Base-by-base conservation (phyloP, 2,329 filamentous ascomycete species). In the Alternaria sp. region DNA sequence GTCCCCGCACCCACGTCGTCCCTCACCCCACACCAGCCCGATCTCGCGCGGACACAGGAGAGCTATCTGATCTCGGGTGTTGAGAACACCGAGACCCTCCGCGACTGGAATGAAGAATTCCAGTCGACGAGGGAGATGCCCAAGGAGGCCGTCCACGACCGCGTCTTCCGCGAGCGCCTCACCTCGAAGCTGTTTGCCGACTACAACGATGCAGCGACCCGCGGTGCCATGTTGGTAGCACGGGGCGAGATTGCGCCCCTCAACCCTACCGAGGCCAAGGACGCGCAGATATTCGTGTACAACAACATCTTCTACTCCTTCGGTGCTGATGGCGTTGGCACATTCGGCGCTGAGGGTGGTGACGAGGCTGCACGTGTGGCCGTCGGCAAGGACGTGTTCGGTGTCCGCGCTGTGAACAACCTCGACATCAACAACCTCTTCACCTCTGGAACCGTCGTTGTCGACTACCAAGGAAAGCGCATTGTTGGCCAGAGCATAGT, bases 281-380 rank as follows among this genome's bases (percentile, higher is more conserved):
- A 99, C 79, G 96, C 96, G 5, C 96, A 99, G 80, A 99, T 99
- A 69, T 99, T 97, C 75, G 95, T 99, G 23, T 97, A 98, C 85
- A 98, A 98, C 86, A 99, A 99, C 82, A 93, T 99, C 70, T 99
- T 99, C 85, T 99, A 97, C 85, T 98, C 96, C 1, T 98, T 97
- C 73, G 96, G 96, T 66, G 95, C 96, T 47, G 96, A 99, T 79
- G 96, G 96, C 56, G 96, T 98, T 49, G 95, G 96, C 46, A 99
- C 96, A 15, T 99, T 99, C 80, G 94, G 93, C 11, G 94, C 91
- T 4, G 96, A 99, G 82, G 96, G 96, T 69, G 96, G 96, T 19
- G 95, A 99, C 70, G 96, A 99, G 82, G 96, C 96, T 69, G 96
- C 96, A 13, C 89, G 95, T 62, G 93, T 98, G 61, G 96, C 96